Percentiles rank a stretch among this genome's conserved stretches.
These are phyloP conservation scores for Diaporthe sp. DNA, from an alignment of 2,329 filamentous ascomycete genomes.

Conservation along the genomic window DNA sequence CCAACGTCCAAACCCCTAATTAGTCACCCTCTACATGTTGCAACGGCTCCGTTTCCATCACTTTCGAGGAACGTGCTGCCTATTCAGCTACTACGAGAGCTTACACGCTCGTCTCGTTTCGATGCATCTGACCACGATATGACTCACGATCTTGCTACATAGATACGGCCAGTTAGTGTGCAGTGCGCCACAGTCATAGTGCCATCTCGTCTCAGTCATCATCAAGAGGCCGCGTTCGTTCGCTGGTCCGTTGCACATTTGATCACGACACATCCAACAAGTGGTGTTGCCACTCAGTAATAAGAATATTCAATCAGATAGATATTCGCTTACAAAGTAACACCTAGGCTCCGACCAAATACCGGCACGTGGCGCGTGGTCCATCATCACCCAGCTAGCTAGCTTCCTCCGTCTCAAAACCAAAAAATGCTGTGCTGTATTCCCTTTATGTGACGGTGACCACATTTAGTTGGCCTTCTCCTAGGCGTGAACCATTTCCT, in stretches of 20 bases:
- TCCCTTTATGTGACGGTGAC: neutral
- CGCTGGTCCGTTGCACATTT: neutral
- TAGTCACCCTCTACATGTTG: neutral
- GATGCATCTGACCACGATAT: neutral
- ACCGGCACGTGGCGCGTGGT: neutral
- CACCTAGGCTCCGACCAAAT: neutral
- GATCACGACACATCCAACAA: neutral
- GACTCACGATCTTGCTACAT: neutral
- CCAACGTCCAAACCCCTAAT: neutral
- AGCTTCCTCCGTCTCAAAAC: slow-evolving; percentile 5
- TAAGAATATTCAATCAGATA: neutral
- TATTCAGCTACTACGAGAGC: neutral
- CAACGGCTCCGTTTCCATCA: neutral
- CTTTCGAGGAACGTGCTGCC: neutral
- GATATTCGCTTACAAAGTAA: neutral
- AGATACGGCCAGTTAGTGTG: neutral
- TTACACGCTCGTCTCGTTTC: neutral
- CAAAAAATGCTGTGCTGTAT: slow-evolving; percentile 13
- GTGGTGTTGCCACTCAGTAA: neutral
- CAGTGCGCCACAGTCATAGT: neutral
- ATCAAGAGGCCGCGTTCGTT: neutral
- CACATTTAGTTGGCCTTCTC: neutral
- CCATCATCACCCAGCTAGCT: neutral
- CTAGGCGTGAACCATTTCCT: neutral
- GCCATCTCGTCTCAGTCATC: slow-evolving; percentile 2